Conservation (phyloP, 2,329 filamentous ascomycete genomes). For the Thielaviopsis populi region DNA sequence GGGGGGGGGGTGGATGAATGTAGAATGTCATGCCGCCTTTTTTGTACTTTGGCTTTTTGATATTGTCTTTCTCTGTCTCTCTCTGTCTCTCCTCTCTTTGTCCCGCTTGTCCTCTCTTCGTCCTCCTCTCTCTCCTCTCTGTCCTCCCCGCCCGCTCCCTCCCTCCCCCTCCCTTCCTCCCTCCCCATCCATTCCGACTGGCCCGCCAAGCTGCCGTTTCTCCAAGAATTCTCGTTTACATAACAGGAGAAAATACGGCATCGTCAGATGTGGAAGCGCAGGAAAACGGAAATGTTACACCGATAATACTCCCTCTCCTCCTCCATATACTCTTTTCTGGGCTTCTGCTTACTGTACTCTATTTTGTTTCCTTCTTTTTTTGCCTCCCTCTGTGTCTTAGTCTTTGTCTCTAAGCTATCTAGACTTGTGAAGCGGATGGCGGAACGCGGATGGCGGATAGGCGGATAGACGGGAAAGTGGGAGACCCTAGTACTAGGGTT, state of each 20-base stretch:
- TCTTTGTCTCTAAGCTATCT: not conserved
- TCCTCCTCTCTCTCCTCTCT: not conserved
- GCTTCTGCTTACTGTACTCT: too few species aligned
- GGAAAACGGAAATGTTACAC: too few species aligned
- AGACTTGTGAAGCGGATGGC: not conserved
- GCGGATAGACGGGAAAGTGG: not conserved
- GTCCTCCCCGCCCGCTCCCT: too few species aligned
- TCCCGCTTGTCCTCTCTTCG: not conserved
- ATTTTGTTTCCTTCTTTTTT: not conserved
- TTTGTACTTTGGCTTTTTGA: too few species aligned
- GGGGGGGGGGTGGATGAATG: not conserved
- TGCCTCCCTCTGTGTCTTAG: not conserved
- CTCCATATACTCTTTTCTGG: too few species aligned
- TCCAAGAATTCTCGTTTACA: not conserved
- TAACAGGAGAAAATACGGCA: too few species aligned
- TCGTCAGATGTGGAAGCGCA: too few species aligned
- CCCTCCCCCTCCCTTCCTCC: not conserved
- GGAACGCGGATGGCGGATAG: slow-evolving; percentile 11
- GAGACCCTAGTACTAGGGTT: not conserved
- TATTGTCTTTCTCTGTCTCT: not conserved
- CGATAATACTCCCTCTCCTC: too few species aligned
- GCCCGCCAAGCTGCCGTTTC: not conserved
- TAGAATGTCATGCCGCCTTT: not conserved
- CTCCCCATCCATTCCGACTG: not conserved
- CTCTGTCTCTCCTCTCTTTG: not conserved